These are phyloP conservation scores for Thielaviopsis populi DNA, from an alignment of 2,329 filamentous ascomycete genomes.

Conservation along the genomic window DNA sequence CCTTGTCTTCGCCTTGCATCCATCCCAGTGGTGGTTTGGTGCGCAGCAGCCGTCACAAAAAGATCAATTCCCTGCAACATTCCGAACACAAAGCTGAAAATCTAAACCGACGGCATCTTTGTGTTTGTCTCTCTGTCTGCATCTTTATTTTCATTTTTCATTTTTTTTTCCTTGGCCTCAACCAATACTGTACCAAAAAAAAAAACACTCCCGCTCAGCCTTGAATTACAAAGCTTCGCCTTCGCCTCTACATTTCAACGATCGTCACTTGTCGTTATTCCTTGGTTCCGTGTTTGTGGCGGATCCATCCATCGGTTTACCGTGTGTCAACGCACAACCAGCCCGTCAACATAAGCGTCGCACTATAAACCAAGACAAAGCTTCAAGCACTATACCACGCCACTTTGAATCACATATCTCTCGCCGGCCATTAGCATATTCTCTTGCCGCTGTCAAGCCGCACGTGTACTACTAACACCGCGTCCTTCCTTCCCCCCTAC, in stretches of 20 bases:
- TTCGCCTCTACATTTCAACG: not conserved
- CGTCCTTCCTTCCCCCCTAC: not conserved
- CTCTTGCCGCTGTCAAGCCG: not conserved
- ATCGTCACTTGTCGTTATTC: not conserved
- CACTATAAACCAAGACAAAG: not conserved
- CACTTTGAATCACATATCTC: not conserved
- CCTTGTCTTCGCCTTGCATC: not conserved
- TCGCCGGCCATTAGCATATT: not conserved
- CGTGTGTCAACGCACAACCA: not conserved
- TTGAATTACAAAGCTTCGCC: not conserved
- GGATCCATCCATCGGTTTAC: not conserved
- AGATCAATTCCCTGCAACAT: not conserved
- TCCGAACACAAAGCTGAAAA: not conserved
- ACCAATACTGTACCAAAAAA: not conserved
- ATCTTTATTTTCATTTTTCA: not conserved
- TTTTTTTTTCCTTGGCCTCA: not conserved
- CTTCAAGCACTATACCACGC: not conserved
- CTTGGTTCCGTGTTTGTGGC: not conserved
- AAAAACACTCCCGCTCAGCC: not conserved
- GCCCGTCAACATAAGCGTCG: not conserved
- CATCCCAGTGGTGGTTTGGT: not conserved
- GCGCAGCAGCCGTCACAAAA: not conserved
- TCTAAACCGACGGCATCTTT: not conserved
- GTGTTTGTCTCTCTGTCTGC: not conserved
- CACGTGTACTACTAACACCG: conserved; percentile 5